Conservation (phyloP, 495 filamentous ascomycete genomes). For the Podospora pseudoanserina region DNA sequence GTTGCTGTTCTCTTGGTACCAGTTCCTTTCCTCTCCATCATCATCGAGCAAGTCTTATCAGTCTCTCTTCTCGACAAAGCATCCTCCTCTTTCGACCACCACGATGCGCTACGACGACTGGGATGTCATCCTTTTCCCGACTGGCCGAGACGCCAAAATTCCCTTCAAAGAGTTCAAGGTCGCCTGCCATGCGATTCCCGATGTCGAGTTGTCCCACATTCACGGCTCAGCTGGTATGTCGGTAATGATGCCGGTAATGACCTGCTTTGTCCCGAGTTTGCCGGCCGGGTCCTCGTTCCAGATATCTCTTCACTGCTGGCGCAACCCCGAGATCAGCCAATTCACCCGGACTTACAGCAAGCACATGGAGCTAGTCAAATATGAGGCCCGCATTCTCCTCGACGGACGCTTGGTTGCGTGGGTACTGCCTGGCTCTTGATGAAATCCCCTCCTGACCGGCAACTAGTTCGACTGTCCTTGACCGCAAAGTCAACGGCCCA, state of each 20-base stretch:
- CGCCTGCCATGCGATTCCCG: slow-evolving; percentile 70
- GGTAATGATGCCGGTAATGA: slow-evolving; percentile 69
- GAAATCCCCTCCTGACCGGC: slow-evolving; percentile 11
- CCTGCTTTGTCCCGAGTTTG: slow-evolving; percentile 72
- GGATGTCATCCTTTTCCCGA: slow-evolving; percentile 80
- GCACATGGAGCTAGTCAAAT: slow-evolving; percentile 57
- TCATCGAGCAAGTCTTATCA: slow-evolving; percentile 22
- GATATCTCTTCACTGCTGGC: slow-evolving; percentile 80
- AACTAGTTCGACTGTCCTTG: slow-evolving; percentile 54
- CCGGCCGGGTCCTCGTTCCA: slow-evolving; percentile 59
- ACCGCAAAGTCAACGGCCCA: slow-evolving; percentile 58
- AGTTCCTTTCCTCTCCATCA: slow-evolving; percentile 10
- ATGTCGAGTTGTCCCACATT: slow-evolving; percentile 48
- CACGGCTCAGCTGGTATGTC: slow-evolving; percentile 53
- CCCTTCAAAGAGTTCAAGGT: slow-evolving; percentile 87
- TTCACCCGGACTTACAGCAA: slow-evolving; percentile 59
- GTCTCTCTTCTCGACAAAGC: neutral
- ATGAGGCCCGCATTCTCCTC: slow-evolving; percentile 65
- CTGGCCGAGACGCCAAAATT: slow-evolving; percentile 44
- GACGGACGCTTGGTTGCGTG: slow-evolving; percentile 68
- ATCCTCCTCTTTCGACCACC: slow-evolving; percentile 7
- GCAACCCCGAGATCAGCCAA: slow-evolving; percentile 59
- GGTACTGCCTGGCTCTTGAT: slow-evolving; percentile 22
- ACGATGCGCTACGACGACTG: slow-evolving; percentile 73
- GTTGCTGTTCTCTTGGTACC: slow-evolving; percentile 13